Evolutionary conservation across 1,284 basidiomycete genomes (phyloP).

Genomic region (Anthracocystis setariae): DNA sequence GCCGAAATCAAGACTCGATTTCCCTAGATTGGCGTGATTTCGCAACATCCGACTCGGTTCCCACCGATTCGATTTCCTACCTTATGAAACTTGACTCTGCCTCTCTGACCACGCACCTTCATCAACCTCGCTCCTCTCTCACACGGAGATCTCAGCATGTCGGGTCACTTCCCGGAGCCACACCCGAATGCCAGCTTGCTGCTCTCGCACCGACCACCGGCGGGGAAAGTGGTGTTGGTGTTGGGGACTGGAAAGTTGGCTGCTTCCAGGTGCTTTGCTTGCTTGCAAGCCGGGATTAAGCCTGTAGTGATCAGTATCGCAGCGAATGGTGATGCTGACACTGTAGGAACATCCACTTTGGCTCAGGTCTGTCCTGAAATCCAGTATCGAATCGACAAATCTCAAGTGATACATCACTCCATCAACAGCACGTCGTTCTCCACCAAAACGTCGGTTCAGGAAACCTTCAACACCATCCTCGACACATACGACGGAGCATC

Average conservation of each 20-base stretch:
- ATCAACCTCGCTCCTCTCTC: not conserved
- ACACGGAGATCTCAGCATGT: not conserved
- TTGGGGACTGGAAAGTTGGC: slow-evolving; percentile 81
- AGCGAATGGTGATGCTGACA: not conserved
- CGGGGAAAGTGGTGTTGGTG: slow-evolving; percentile 70
- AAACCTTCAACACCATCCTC: slow-evolving; percentile 18
- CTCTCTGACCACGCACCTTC: not conserved
- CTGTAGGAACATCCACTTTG: not conserved
- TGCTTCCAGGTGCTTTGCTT: slow-evolving; percentile 80
- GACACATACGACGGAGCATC: slow-evolving; percentile 21
- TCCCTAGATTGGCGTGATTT: slow-evolving; percentile 7
- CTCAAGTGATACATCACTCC: slow-evolving; percentile 73
- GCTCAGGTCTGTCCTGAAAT: slow-evolving; percentile 74
- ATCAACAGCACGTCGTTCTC: slow-evolving; percentile 10
- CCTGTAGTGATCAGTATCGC: slow-evolving; percentile 74
- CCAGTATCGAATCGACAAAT: slow-evolving; percentile 21
- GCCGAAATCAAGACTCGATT: slow-evolving; percentile 13
- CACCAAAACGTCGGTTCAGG: slow-evolving; percentile 8
- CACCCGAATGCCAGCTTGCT: slow-evolving; percentile 44
- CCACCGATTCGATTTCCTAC: not conserved
- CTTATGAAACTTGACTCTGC: too few species aligned
- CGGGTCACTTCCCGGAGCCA: slow-evolving; percentile 26
- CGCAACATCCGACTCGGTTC: not conserved
- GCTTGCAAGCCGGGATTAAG: slow-evolving; percentile 81
- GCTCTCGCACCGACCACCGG: slow-evolving; percentile 45